Conservation (phyloP, 2,329 filamentous ascomycete species). For the Pseudovirgaria hyperparasitica region DNA sequence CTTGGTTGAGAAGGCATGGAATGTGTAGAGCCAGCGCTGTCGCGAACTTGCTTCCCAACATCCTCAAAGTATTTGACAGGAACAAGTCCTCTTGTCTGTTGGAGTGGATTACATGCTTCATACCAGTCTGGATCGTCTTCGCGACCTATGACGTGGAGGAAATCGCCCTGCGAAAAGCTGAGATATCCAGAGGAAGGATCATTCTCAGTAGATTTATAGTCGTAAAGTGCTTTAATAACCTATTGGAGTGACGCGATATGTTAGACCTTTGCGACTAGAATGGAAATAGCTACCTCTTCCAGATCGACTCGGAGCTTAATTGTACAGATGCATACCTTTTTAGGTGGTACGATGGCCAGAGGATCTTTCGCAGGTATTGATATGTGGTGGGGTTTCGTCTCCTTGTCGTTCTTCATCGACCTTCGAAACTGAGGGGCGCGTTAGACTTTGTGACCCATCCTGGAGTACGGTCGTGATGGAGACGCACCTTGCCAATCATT, state of each 20-base stretch:
- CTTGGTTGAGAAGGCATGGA: constrained; percentile 38
- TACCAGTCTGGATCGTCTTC: constrained; percentile 96
- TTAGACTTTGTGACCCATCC: constrained; percentile 16
- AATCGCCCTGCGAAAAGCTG: constrained; percentile 88
- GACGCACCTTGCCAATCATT: constrained; percentile 2
- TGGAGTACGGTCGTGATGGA: no score
- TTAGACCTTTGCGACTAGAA: neutral
- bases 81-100: constrained; percentile 78
- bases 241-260: no score
- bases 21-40: constrained; percentile 49
- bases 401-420: constrained; percentile 85
- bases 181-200: constrained; percentile 53
- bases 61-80: constrained; percentile 90
- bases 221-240: constrained; percentile 96
- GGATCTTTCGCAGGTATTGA: constrained; percentile 76
- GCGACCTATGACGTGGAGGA: constrained; percentile 93
- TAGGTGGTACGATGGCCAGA: constrained; percentile 79
- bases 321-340: constrained; percentile 53
- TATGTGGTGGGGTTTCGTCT: constrained; percentile 56
- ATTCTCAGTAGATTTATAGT: constrained; percentile 60
- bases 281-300: neutral
- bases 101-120: constrained; percentile 92
- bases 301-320: no score
- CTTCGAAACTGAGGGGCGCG: constrained; percentile 47
- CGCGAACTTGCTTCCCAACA: constrained; percentile 80